Conservation (phyloP, 192 early-diverging fungal species). For the Mortierella hygrophila region DNA sequence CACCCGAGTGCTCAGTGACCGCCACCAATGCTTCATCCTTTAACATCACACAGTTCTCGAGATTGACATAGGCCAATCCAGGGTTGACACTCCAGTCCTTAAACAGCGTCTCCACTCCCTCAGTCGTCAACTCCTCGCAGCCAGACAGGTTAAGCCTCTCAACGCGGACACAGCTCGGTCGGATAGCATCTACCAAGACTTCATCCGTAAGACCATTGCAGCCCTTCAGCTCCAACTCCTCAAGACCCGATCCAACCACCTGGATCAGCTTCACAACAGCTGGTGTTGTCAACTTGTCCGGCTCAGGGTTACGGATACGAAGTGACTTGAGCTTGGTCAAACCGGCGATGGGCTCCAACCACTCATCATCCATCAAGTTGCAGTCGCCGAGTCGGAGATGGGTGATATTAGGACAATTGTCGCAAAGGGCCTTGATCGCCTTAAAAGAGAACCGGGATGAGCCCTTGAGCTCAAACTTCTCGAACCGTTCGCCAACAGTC, state of each 20-base stretch:
- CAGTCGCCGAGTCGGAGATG: conserved; percentile 64
- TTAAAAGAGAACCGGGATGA: conserved; percentile 68
- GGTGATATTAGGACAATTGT: conserved; percentile 56
- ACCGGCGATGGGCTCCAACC: conserved; percentile 53
- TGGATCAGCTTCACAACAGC: conserved; percentile 60
- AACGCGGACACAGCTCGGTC: conserved; percentile 70
- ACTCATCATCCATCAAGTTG: conserved; percentile 60
- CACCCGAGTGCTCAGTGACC: conserved; percentile 70
- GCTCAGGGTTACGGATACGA: conserved; percentile 59
- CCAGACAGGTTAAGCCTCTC: conserved; percentile 70
- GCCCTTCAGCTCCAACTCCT: conserved; percentile 66
- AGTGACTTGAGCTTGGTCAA: conserved; percentile 57
- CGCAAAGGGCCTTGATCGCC: conserved; percentile 63
- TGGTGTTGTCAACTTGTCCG: conserved; percentile 57
- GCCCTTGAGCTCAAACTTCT: conserved; percentile 67
- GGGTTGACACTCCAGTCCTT: conserved; percentile 47
- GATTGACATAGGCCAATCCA: conserved; percentile 65
- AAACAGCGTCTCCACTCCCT: conserved; percentile 66
- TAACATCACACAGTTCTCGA: conserved; percentile 75
- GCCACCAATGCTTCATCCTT: conserved; percentile 71
- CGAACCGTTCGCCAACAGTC: conserved; percentile 63
- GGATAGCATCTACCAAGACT: conserved; percentile 67
- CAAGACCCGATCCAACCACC: conserved; percentile 60
- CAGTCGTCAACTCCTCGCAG: conserved; percentile 72
- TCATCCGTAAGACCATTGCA: conserved; percentile 62